Evolutionary conservation across 2,329 filamentous ascomycete species (phyloP).

Genomic region (Whalleya microplaca): DNA sequence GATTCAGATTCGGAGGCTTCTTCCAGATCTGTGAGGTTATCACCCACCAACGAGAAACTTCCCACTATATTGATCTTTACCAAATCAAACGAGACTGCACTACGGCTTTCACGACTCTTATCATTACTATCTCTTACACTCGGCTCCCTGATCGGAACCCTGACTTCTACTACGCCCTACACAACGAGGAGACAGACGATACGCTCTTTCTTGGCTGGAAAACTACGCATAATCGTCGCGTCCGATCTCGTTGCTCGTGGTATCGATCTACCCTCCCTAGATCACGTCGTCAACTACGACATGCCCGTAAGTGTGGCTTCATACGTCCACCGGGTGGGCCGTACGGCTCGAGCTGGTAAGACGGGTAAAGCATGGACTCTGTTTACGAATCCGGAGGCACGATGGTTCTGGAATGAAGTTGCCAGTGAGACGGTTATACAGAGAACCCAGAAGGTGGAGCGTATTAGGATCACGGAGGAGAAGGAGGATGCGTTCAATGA

Average conservation of each 20-base stretch:
- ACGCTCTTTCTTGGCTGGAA: slow-evolving; percentile 64
- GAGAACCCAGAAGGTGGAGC: slow-evolving; percentile 50
- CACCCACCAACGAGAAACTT: slow-evolving; percentile 21
- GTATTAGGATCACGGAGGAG: slow-evolving; percentile 47
- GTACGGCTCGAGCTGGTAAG: slow-evolving; percentile 82
- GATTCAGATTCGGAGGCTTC: slow-evolving; percentile 38
- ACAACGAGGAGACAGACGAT: slow-evolving; percentile 70
- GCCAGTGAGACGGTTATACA: slow-evolving; percentile 51
- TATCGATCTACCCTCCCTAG: slow-evolving; percentile 78
- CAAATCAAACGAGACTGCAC: slow-evolving; percentile 84
- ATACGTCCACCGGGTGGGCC: slow-evolving; percentile 90
- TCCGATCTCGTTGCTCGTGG: slow-evolving; percentile 94
- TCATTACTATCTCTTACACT: slow-evolving; percentile 65
- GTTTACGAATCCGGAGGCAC: slow-evolving; percentile 78
- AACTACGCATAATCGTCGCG: slow-evolving; percentile 77
- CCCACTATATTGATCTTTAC: slow-evolving; percentile 78
- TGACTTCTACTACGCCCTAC: slow-evolving; percentile 79
- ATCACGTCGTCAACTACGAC: slow-evolving; percentile 93
- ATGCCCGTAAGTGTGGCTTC: slow-evolving; percentile 78
- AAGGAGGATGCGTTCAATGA: slow-evolving; percentile 51
- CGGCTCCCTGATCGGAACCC: slow-evolving; percentile 63
- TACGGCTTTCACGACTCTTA: slow-evolving; percentile 83
- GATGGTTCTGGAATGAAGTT: slow-evolving; percentile 91
- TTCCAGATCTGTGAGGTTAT: background rate
- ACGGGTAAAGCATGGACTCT: slow-evolving; percentile 83